Base-by-base conservation (phyloP, 2,329 filamentous ascomycete species). In the Colletotrichum tamarilloi region DNA sequence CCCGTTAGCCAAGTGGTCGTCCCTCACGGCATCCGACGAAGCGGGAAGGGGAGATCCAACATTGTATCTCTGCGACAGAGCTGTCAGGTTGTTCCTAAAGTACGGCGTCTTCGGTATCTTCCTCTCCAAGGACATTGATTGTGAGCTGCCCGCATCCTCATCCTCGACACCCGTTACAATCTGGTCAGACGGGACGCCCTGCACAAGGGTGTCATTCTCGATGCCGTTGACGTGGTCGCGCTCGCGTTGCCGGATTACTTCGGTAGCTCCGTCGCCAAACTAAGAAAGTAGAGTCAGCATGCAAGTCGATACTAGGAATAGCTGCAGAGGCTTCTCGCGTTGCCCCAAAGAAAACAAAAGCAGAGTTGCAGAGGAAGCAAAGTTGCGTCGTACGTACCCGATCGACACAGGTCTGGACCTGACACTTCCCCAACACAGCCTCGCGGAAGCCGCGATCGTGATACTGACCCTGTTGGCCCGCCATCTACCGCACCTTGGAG, bases 41-140 rank as follows among this genome's bases (percentile, higher is more conserved):
- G 28, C 26, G 19, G 26, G 32, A 35, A 35, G 32, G 32, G 11
- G 19, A 57, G 30, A 14, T 32, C 84, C 62, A 77, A 89, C 87
- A 77, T 92, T 91, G 78, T 87, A 88, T 55, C 80, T 81, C 75
- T 91, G 89, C 0, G 90, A 92, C 14, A 92, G 81, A 1, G 86
- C 87, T 2, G 89, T 90, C 68, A 92, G 81, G 74, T 91, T 92
- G 74, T 88, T 85, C 19, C 90, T 84, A 76, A 82, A 87, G 19
- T 74, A 70, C 53, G 85, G 83, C 19, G 82, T 77, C 28, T 46
- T 62, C 7, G 80, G 80, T 22, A 76, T 70, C 38, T 57, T 68
- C 55, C 42, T 73, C 63, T 76, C 74, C 8, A 73, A 42, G 2
- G 68, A 28, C 35, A 49, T 62, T n/a, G 59, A 24, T 19, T 46